Evolutionary conservation across 768 basidiomycete species (phyloP).

Genomic region (Mycena capillaripes): DNA sequence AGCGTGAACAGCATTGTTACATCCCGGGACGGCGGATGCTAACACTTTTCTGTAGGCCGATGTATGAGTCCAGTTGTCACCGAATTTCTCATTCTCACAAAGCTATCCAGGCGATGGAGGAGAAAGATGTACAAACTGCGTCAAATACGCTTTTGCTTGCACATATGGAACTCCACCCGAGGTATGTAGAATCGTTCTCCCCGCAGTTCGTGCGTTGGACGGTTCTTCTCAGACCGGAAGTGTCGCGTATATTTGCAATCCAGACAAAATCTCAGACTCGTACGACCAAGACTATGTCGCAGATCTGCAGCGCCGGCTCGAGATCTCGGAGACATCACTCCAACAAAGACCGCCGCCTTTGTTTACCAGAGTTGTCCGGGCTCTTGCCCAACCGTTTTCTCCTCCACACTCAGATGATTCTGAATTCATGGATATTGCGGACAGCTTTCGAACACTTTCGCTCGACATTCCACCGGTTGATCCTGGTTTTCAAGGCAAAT

Average conservation of each 20-base stretch:
- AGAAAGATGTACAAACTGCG: neutral
- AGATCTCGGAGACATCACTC: neutral
- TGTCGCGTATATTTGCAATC: neutral
- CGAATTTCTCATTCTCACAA: neutral
- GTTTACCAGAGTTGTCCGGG: neutral
- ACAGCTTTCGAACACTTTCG: slow-evolving; percentile 2
- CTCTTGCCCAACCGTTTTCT: neutral
- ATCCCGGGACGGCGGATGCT: neutral
- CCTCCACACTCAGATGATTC: neutral
- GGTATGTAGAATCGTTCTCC: neutral
- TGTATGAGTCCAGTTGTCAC: neutral
- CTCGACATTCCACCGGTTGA: neutral
- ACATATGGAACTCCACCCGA: neutral
- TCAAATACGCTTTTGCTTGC: neutral
- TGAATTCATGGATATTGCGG: neutral
- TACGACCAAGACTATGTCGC: neutral
- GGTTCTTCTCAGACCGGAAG: neutral
- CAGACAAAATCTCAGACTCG: neutral
- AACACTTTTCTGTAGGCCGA: neutral
- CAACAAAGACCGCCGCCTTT: neutral
- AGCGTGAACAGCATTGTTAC: neutral
- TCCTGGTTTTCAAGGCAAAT: slow-evolving; percentile 13
- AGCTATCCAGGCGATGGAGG: neutral
- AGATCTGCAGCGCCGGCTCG: neutral
- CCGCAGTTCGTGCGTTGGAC: neutral